These are phyloP conservation scores for Huntiella savannae DNA, from an alignment of 2,329 filamentous ascomycete genomes.

Conservation along the genomic window DNA sequence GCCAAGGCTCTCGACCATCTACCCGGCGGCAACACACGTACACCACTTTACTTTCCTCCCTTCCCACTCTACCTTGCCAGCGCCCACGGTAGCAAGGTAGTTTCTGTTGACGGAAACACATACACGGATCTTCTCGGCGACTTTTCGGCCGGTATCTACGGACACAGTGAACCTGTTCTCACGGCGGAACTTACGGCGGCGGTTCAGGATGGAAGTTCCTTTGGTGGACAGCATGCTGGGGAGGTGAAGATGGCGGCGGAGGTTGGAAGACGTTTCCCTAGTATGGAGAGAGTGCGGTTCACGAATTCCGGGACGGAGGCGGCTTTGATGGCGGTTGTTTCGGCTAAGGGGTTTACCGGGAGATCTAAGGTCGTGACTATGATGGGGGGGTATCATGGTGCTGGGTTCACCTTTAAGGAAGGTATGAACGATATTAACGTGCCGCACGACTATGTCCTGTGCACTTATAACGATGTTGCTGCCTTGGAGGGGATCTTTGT, in stretches of 20 bases:
- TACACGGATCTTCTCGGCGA: conserved; percentile 43
- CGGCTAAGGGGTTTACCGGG: conserved; percentile 27
- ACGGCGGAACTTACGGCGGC: conserved; percentile 26
- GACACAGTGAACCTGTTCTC: conserved; percentile 41
- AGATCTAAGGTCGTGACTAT: conserved; percentile 32
- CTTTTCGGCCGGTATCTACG: conserved; percentile 45
- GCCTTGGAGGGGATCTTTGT: conserved; percentile 23
- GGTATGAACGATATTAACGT: conserved; percentile 24
- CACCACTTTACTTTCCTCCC: conserved; percentile 24
- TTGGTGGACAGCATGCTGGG: conserved; percentile 31
- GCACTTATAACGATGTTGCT: conserved; percentile 39
- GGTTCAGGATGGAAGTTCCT: conserved; percentile 30
- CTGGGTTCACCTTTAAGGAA: conserved; percentile 8
- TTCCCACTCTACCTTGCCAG: conserved; percentile 20
- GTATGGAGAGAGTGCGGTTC: conserved; percentile 37
- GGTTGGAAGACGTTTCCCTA: conserved; percentile 32
- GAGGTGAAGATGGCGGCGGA: conserved; percentile 32
- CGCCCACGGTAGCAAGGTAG: conserved; percentile 15
- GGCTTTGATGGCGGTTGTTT: conserved; percentile 38
- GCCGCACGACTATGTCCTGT: conserved; percentile 36
- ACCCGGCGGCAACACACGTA: conserved; percentile 30
- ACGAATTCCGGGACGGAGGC: conserved; percentile 49
- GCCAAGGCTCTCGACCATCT: not conserved
- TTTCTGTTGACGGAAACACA: conserved; percentile 23
- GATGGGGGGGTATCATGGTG: conserved; percentile 24